A percentile compares a stretch with the other conserved stretches of the same genome.
Conservation (phyloP, 805 yeast genomes). For the Pichia nakasei region DNA sequence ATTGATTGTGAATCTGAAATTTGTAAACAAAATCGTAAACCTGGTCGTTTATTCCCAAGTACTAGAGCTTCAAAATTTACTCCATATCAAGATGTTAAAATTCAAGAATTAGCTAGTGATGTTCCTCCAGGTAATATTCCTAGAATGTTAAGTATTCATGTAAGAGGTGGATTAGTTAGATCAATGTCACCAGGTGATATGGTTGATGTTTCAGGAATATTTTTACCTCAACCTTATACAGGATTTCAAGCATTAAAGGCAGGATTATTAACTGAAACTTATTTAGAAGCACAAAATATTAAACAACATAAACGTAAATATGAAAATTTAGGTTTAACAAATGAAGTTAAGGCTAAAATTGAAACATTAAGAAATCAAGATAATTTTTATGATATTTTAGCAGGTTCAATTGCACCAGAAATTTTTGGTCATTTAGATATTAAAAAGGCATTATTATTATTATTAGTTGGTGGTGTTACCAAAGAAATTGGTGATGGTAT, state of each 20-base stretch:
- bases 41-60: conserved; percentile 84
- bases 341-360: conserved; percentile 49
- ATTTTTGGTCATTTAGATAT: conserved; percentile 91
- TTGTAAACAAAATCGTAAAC: conserved; percentile 69
- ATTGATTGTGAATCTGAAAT: conserved; percentile 75
- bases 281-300: conserved; percentile 77
- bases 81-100: conserved; percentile 89
- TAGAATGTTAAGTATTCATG: conserved; percentile 72
- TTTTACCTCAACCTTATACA: conserved; percentile 90
- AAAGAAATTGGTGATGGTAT: conserved; percentile 94
- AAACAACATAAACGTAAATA: conserved; percentile 86
- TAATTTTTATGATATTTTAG: conserved; percentile 67
- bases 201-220: conserved; percentile 88
- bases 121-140: conserved; percentile 99
- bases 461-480: conserved; percentile 92
- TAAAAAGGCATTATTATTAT: conserved; percentile 76
- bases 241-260: conserved; percentile 91
- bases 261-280: conserved; percentile 90
- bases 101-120: conserved; percentile 91
- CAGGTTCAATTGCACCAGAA: conserved; percentile 94
- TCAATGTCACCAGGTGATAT: conserved; percentile 87
- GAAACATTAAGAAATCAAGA: conserved; percentile 49
- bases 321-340: conserved; percentile 51
- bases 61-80: conserved; percentile 94
- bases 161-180: conserved; percentile 88